phyloP scores from a whole-genome alignment of 768 basidiomycete species.

The Mycena galericulata region DNA sequence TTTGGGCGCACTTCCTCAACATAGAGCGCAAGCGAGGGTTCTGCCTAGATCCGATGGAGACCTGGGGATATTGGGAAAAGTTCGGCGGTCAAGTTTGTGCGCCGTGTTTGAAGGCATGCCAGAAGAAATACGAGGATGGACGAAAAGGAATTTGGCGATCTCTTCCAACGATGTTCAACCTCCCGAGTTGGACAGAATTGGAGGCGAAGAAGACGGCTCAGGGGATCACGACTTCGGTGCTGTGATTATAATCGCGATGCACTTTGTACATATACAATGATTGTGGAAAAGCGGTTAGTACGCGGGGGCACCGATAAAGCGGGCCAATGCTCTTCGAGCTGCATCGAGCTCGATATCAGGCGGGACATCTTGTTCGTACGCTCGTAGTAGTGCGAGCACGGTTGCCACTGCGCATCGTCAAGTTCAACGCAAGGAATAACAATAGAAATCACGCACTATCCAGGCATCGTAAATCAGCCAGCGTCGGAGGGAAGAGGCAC shows the following conservation, averaged over 20 bases:
- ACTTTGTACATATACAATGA: background rate
- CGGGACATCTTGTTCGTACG: constrained; percentile 18
- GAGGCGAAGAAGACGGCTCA: background rate
- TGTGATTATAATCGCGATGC: too few species aligned
- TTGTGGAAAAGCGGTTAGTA: constrained; percentile 14
- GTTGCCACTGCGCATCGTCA: background rate
- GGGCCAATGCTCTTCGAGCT: constrained; percentile 16
- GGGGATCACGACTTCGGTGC: too few species aligned
- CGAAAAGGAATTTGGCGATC: background rate
- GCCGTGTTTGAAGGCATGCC: background rate
- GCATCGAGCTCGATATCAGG: constrained; percentile 16
- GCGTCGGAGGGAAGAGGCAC: constrained; percentile 19
- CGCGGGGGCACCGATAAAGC: constrained; percentile 23
- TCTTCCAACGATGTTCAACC: constrained; percentile 2
- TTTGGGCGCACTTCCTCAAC: background rate
- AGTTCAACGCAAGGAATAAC: background rate
- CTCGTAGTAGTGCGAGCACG: constrained; percentile 13
- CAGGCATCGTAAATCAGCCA: constrained; percentile 13
- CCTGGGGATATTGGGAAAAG: background rate
- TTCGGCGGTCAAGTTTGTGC: background rate
- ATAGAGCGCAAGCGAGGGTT: background rate
- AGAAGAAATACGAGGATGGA: constrained; percentile 4
- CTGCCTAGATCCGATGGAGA: constrained; percentile 1
- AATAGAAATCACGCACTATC: constrained; percentile 2
- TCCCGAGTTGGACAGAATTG: constrained; percentile 5